A percentile compares a stretch with the other conserved stretches of the same genome.
These are phyloP conservation scores for Silene vulgaris DNA, from an alignment of 179 eudicot species.

Conservation along the genomic window DNA sequence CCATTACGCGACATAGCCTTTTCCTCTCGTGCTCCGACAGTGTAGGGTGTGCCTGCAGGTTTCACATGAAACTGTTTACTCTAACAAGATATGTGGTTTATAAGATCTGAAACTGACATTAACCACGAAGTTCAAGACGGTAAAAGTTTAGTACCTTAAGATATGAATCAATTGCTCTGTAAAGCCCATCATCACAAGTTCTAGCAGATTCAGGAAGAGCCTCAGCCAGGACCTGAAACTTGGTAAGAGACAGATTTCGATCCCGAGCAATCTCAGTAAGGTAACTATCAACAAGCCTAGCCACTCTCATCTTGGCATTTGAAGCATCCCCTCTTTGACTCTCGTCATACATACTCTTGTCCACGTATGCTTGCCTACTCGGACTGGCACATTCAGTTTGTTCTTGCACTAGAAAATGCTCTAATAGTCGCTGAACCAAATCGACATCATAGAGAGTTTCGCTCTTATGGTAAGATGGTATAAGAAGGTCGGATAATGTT, in stretches of 20 bases:
- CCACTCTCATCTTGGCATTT: slow-evolving; percentile 73
- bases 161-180: slow-evolving; percentile 84
- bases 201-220: slow-evolving; percentile 86
- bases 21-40: slow-evolving; percentile 83
- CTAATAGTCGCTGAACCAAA: slow-evolving; percentile 73
- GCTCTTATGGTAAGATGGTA: slow-evolving; percentile 53
- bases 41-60: slow-evolving; percentile 67
- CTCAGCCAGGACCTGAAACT: slow-evolving; percentile 91
- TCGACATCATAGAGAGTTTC: slow-evolving; percentile 75
- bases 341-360: slow-evolving; percentile 39
- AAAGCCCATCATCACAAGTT: slow-evolving; percentile 83
- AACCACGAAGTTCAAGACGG: no score
- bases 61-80: not conserved
- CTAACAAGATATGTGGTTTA: no score
- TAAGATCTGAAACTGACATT: no score
- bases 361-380: slow-evolving; percentile 36
- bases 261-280: slow-evolving; percentile 83
- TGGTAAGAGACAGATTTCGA: slow-evolving; percentile 56
- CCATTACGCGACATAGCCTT: slow-evolving; percentile 76
- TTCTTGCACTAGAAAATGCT: slow-evolving; percentile 82
- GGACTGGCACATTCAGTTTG: slow-evolving; percentile 68
- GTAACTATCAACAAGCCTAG: slow-evolving; percentile 80
- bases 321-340: slow-evolving; percentile 33
- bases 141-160: slow-evolving; percentile 43
- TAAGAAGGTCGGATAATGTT: slow-evolving; percentile 53